Evolutionary conservation across 2,329 filamentous ascomycete genomes (phyloP), one percentile per base, ranked within the genome.

Genomic region (Hypoxylon sp.): DNA sequence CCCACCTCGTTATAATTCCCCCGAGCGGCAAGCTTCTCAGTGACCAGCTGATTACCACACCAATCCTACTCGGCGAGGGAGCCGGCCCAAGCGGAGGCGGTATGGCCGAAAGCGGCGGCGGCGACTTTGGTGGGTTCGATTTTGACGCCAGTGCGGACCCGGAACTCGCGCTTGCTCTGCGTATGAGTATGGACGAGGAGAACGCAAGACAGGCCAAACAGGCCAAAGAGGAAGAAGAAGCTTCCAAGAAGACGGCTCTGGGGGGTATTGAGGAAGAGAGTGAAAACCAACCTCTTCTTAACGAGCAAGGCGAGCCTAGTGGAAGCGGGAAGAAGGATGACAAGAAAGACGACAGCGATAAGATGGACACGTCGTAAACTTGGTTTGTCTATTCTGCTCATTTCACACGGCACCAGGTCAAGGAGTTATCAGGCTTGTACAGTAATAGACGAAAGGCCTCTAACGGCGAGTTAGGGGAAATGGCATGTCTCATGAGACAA

Each of bases 161-260:
- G 3, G 95, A 99, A 78, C 82, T 99, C 74, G 95, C 95, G 20
- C 87, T 99, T 71, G 95, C 95, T 54, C 83, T 99, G 76, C 89
- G 95, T 68, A 97, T 99, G 93, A 97, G 92, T 79, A 93, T 97
- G 87, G 95, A 99, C 78, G 95, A 99, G 77, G 95, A 99, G 80
- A 96, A 96, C 82, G 94, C 94, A 65, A 85, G 95, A 73, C 90
- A 96, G 79, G 94, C 97, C 78, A 93, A 93, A 80, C 88, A 91
- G 74, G 92, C 90, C 71, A 88, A 89, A 72, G 88, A 92, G 67
- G 90, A 92, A 71, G 90, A 92, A 70, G 86, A 88, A 70, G 85
- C 87, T 44, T 86, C 91, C 56, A 87, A 88, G 70, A 94, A 94
- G 81, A 87, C 87, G 44, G 87, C 88, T 47, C 83, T 98, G 70